Evolutionary conservation across 768 basidiomycete genomes (phyloP).

Genomic region (Paxillus ammoniavirescens): DNA sequence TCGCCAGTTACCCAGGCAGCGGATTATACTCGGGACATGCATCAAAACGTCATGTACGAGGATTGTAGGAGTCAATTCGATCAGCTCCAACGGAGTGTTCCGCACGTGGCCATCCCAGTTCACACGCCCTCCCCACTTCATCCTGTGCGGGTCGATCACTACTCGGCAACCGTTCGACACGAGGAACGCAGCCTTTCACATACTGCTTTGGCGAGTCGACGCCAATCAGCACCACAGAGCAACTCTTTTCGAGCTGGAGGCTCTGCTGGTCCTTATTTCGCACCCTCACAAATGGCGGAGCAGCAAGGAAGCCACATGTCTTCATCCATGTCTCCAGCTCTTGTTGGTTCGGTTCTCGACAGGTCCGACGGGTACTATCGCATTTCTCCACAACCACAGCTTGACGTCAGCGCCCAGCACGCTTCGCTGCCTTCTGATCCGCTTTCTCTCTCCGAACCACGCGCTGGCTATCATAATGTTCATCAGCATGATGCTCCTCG

Average conservation of each 20-base stretch:
- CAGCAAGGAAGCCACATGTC: constrained; percentile 23
- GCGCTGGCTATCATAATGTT: constrained; percentile 28
- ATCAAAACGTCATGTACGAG: constrained; percentile 18
- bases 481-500: constrained; percentile 25
- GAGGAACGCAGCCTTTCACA: constrained; percentile 29
- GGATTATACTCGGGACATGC: constrained; percentile 25
- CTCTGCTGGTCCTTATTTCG: constrained; percentile 25
- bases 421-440: constrained; percentile 26
- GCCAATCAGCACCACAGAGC: constrained; percentile 16
- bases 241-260: constrained; percentile 17
- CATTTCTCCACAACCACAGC: constrained; percentile 23
- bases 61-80: constrained; percentile 30
- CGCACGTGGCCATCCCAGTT: constrained; percentile 26
- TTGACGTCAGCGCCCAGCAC: constrained; percentile 31
- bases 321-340: constrained; percentile 27
- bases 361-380: constrained; percentile 26
- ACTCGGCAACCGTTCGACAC: constrained; percentile 28
- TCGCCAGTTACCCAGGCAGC: constrained; percentile 24
- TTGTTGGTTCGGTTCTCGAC: constrained; percentile 19
- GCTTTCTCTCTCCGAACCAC: constrained; percentile 29
- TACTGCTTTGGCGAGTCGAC: constrained; percentile 20
- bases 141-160: constrained; percentile 37
- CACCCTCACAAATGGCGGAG: constrained; percentile 22
- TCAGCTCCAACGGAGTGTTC: constrained; percentile 29
- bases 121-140: constrained; percentile 23